phyloP scores from a whole-genome alignment of 2,329 filamentous ascomycete genomes.

The Penicillium sp. region DNA sequence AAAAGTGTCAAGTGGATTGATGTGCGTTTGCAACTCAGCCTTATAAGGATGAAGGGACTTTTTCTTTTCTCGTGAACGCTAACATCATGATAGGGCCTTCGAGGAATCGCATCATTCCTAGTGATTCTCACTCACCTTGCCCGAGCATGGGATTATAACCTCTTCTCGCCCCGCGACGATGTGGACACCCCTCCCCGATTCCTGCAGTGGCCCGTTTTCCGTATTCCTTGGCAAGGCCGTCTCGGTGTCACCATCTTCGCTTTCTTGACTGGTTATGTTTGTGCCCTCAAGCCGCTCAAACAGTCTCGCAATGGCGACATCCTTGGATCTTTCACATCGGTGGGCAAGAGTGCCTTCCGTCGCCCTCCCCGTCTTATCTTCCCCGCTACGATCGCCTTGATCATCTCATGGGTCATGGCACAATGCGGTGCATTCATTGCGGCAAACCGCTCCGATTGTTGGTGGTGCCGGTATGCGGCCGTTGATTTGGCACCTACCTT shows the following conservation, averaged over 20 bases:
- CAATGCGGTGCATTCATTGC: slow-evolving; percentile 51
- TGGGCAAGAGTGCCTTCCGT: slow-evolving; percentile 56
- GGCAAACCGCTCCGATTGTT: slow-evolving; percentile 50
- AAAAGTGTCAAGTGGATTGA: slow-evolving; percentile 12
- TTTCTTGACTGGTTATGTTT: slow-evolving; percentile 57
- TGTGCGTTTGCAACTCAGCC: background rate
- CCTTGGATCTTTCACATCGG: slow-evolving; percentile 46
- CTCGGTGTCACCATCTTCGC: slow-evolving; percentile 58
- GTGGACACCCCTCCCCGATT: slow-evolving; percentile 46
- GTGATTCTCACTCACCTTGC: slow-evolving; percentile 55
- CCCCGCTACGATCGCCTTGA: slow-evolving; percentile 52
- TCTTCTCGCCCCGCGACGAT: slow-evolving; percentile 51
- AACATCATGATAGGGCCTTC: slow-evolving; percentile 45
- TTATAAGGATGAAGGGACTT: background rate
- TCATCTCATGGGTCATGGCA: slow-evolving; percentile 52
- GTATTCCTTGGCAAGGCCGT: slow-evolving; percentile 54
- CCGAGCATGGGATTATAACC: slow-evolving; percentile 51
- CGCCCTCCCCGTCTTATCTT: slow-evolving; percentile 54
- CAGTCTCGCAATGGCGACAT: slow-evolving; percentile 50
- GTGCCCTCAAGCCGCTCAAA: slow-evolving; percentile 55
- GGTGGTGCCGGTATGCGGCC: slow-evolving; percentile 54
- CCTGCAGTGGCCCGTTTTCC: slow-evolving; percentile 53
- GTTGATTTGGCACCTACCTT: slow-evolving; percentile 47
- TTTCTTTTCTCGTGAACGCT: background rate
- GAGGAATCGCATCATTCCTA: slow-evolving; percentile 54